Evolutionary conservation across 2,329 filamentous ascomycete genomes (phyloP), one percentile per base, ranked within the genome.

Genomic region (Fusarium piperis): DNA sequence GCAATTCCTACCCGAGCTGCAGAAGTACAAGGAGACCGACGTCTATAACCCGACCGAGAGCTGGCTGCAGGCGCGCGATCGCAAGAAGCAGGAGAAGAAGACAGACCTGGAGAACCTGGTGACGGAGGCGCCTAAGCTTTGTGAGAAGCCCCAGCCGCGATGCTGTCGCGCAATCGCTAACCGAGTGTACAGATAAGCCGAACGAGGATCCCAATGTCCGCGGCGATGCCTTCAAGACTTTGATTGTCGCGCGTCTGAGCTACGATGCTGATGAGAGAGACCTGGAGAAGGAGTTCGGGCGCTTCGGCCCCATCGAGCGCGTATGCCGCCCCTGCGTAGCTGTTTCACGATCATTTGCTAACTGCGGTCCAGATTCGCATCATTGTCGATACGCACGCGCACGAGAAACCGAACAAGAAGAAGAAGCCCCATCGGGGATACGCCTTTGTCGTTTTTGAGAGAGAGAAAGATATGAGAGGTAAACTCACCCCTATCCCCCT

Each of bases 381-480:
- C 76, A 90, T 98, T 74, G 90, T 90, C 77, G 92, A 97, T 80
- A 91, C 90, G 6, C 90, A 93, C 75, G 88, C 90, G 68, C 83
- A 88, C 74, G 89, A 89, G 78, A 92, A 88, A 81, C 89, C 87
- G 63, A 93, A 92, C 77, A 94, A 95, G 83, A 91, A 93, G 79
- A 92, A 92, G 79, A 94, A 94, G 84, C 85, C 91, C 57, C 93
- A 97, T 79, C 89, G 92, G 78, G 96, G 96, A 69, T 99, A 99
- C 82, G 96, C 94, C 68, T 99, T 99, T 80, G 92, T 99, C 75
- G 94, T 98, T 61, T 99, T 95, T 80, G 95, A 98, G 83, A 92
- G 94, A 81, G 96, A 98, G 84, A 95, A 95, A 83, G 96, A 98
- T 81, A 98, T 98, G 95, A 97, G 97, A 94, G 94, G 95, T 98